Evolutionary conservation across 192 early-diverging fungal genomes (phyloP), one percentile per base, ranked within the genome.

Genomic region (Irineochytrium annulatum): DNA sequence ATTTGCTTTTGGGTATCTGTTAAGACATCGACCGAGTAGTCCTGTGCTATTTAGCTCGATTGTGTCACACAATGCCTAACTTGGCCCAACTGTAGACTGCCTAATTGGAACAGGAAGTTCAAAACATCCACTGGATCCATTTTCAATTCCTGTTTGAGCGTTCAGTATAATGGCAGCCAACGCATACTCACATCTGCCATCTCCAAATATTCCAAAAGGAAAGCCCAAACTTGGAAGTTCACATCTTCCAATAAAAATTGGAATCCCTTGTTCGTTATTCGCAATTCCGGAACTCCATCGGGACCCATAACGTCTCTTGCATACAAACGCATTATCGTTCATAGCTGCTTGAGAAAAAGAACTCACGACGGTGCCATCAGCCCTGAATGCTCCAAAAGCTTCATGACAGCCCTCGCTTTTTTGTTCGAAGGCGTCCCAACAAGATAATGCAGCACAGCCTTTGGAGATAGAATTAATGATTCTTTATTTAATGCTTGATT

Each of bases 121-220:
- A 98, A 74, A 16, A 92, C 90, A 61, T 98, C 93, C 1, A 96
- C 94, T 13, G 91, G 77, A 70, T 98, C 90, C 90, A 95, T 95
- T 6, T 75, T 57, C 30, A 79, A 39, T 37, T 68, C 43, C 55
- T 60, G 14, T 46, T 57, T n/a, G n/a, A n/a, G 16, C n/a, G n/a
- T n/a, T n/a, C n/a, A n/a, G n/a, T n/a, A n/a, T n/a, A n/a, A n/a
- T n/a, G n/a, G n/a, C n/a, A n/a, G n/a, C n/a, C n/a, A n/a, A n/a
- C n/a, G n/a, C n/a, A n/a, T n/a, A 8, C 45, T 31, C 28, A 77
- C 78, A 68, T 85, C 88, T 0, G 90, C 90, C 77, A 92, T 78
- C 20, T 89, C 82, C 51, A 96, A 71, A 61, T 98, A 98, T 73
- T 95, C 91, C 52, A 98, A 68, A 52, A 98, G 70, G 41, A 98